Conservation (phyloP, 2,329 filamentous ascomycete species). For the Colletotrichum acutatum region DNA sequence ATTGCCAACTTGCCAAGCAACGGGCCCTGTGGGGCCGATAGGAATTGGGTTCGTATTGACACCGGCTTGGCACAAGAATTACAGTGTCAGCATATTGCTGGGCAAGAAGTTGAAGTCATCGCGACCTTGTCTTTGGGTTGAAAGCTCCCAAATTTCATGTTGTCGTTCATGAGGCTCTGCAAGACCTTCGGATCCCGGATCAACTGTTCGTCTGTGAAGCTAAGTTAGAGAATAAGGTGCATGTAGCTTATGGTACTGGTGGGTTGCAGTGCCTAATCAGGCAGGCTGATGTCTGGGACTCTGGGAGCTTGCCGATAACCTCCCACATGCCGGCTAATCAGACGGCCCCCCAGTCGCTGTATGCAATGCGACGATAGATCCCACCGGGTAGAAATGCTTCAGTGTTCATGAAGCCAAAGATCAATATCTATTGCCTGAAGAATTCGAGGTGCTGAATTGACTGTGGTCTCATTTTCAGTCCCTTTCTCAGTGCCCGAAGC, state of each 20-base stretch:
- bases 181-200: neutral
- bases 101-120: neutral
- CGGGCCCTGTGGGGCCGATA: neutral
- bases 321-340: neutral
- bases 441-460: too few species aligned
- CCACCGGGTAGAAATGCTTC: too few species aligned
- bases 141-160: neutral
- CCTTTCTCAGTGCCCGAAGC: too few species aligned
- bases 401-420: too few species aligned
- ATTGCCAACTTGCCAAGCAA: neutral
- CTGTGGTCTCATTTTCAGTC: too few species aligned
- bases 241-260: neutral
- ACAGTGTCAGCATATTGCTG: neutral
- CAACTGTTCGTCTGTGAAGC: neutral
- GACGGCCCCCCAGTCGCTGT: neutral
- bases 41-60: neutral
- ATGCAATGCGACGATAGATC: neutral
- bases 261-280: slow-evolving; percentile 10
- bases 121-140: neutral
- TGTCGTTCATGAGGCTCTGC: slow-evolving; percentile 12
- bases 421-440: too few species aligned
- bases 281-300: neutral
- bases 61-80: neutral
- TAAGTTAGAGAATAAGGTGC: neutral
- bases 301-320: neutral